Evolutionary conservation across 208 protist genomes (phyloP).

Genomic region (Crithidia brevicula): DNA sequence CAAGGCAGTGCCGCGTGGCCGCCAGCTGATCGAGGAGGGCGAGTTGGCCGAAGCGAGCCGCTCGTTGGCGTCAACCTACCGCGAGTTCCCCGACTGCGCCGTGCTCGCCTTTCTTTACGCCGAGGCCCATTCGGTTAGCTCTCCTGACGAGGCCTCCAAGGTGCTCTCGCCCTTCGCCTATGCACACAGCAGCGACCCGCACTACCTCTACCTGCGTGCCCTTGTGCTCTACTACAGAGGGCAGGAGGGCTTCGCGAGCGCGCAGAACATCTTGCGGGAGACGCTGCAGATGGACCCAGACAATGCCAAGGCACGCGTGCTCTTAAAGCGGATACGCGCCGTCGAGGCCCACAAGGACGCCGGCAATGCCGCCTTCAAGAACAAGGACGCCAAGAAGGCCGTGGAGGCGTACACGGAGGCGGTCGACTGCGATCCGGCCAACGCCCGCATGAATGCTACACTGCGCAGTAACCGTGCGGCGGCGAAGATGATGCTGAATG

Average conservation of each 20-base stretch:
- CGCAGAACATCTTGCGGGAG: slow-evolving; percentile 71
- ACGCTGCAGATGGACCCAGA: slow-evolving; percentile 80
- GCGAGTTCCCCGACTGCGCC: slow-evolving; percentile 69
- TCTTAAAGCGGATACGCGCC: slow-evolving; percentile 79
- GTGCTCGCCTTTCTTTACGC: slow-evolving; percentile 66
- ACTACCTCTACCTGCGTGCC: slow-evolving; percentile 75
- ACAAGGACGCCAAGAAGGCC: slow-evolving; percentile 69
- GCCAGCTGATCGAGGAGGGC: slow-evolving; percentile 43
- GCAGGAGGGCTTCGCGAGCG: slow-evolving; percentile 64
- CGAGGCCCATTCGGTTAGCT: slow-evolving; percentile 46
- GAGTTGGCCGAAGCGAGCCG: slow-evolving; percentile 42
- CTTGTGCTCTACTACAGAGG: slow-evolving; percentile 75
- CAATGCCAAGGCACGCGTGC: slow-evolving; percentile 54
- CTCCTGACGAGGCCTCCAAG: slow-evolving; percentile 63
- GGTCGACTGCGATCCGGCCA: slow-evolving; percentile 78
- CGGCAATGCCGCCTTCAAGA: slow-evolving; percentile 87
- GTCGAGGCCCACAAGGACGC: slow-evolving; percentile 78
- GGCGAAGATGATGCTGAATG: slow-evolving; percentile 83
- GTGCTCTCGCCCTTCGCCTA: slow-evolving; percentile 52
- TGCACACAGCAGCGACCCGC: slow-evolving; percentile 52
- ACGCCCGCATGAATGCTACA: slow-evolving; percentile 72
- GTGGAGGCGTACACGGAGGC: slow-evolving; percentile 77
- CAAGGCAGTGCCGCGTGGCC: slow-evolving; percentile 39
- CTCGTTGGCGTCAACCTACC: slow-evolving; percentile 28
- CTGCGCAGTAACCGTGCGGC: slow-evolving; percentile 92